These are phyloP conservation scores for Porphyra umbilicalis DNA, from an alignment of 31 red algal species.

Conservation along the genomic window DNA sequence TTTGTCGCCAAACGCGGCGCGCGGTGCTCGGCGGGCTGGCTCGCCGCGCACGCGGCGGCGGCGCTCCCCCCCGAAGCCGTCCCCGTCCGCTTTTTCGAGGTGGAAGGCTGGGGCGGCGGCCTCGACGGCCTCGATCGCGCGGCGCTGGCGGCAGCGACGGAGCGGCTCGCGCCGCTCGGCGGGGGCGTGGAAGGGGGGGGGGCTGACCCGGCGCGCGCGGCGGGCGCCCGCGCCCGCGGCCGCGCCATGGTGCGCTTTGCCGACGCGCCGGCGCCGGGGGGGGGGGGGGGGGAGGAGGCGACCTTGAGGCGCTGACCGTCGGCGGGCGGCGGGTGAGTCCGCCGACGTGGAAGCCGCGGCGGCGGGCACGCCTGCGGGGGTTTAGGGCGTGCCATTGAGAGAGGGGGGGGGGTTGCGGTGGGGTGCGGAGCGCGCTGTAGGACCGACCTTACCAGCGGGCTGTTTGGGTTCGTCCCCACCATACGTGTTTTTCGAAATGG, in stretches of 20 bases:
- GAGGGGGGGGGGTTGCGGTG: too few relatives aligned
- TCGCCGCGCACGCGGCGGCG: conserved; percentile 52
- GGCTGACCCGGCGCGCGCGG: neutral
- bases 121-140: neutral
- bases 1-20: conserved; percentile 73
- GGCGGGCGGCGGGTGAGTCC: neutral
- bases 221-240: neutral
- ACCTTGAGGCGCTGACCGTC: neutral
- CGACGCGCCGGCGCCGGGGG: neutral
- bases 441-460: too few relatives aligned
- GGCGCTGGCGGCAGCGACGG: neutral
- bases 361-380: neutral
- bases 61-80: conserved; percentile 52
- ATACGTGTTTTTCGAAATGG: too few relatives aligned
- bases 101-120: conserved; percentile 1
- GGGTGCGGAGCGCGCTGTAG: too few relatives aligned
- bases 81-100: conserved; percentile 67
- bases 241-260: neutral
- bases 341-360: neutral
- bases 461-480: too few relatives aligned
- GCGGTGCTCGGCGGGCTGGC: conserved; percentile 53
- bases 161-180: neutral
- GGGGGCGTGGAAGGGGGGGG: neutral
- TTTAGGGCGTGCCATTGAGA: too few relatives aligned
- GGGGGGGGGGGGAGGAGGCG: neutral